A percentile compares a stretch with the other conserved stretches of the same genome.
These are phyloP conservation scores for Epicoccum sorghinum DNA, from an alignment of 2,329 filamentous ascomycete species.

Conservation along the genomic window DNA sequence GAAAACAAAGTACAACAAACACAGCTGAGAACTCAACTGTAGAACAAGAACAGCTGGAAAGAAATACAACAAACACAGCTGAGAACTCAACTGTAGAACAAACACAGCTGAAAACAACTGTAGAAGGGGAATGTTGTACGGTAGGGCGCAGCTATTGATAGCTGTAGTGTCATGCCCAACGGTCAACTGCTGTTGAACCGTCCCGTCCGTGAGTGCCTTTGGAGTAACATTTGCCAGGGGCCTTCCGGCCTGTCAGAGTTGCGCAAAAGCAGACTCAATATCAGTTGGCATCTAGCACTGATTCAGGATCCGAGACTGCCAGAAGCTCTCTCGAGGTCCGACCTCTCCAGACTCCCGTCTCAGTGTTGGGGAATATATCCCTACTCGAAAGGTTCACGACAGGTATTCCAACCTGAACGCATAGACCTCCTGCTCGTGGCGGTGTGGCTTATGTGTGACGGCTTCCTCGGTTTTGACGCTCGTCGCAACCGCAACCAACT, in stretches of 20 bases:
- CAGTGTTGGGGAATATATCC: conserved; percentile 33
- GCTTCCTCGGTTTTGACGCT: too few species aligned
- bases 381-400: conserved; percentile 32
- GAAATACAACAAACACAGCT: too few species aligned
- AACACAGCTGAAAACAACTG: too few species aligned
- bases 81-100: too few species aligned
- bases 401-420: background rate
- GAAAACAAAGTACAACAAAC: too few species aligned
- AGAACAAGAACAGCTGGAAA: too few species aligned
- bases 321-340: conserved; percentile 26
- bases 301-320: conserved; percentile 29
- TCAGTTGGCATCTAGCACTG: conserved; percentile 44
- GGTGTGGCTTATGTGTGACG: background rate
- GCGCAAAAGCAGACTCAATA: conserved; percentile 27
- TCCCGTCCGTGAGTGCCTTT: conserved; percentile 25
- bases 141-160: background rate
- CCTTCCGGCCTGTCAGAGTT: conserved; percentile 37
- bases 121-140: too few species aligned
- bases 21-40: too few species aligned
- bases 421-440: background rate
- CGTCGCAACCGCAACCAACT: too few species aligned
- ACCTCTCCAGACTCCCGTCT: conserved; percentile 27
- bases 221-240: conserved; percentile 41
- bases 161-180: background rate
- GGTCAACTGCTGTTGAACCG: background rate